Conservation (phyloP, 441 rosid species). For the Populus hybrid region DNA sequence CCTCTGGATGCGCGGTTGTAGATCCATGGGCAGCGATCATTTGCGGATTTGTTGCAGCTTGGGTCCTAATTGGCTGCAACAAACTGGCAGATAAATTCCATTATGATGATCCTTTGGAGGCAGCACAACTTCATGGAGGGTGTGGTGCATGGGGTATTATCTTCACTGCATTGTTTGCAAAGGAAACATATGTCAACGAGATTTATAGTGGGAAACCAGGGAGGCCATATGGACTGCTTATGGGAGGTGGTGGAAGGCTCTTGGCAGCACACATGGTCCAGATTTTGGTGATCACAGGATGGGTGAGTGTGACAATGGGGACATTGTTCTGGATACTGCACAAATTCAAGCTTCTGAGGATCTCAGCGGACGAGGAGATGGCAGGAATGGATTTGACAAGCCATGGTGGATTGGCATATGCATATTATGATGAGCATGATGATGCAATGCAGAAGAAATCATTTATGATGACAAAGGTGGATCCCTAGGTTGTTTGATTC, state of each 20-base stretch:
- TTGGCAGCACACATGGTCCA: slow-evolving; percentile 55
- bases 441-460: not conserved
- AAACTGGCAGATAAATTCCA: slow-evolving; percentile 30
- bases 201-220: slow-evolving; percentile 36
- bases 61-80: slow-evolving; percentile 38
- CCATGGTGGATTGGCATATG: slow-evolving; percentile 68
- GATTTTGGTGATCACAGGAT: slow-evolving; percentile 44
- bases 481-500: not conserved
- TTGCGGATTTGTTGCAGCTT: slow-evolving; percentile 44
- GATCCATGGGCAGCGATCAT: slow-evolving; percentile 53
- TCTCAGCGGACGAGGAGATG: slow-evolving; percentile 50
- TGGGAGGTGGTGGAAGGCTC: slow-evolving; percentile 58
- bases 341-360: slow-evolving; percentile 47
- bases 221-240: slow-evolving; percentile 41
- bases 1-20: slow-evolving; percentile 46
- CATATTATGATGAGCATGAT: slow-evolving; percentile 35
- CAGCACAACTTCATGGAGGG: slow-evolving; percentile 47
- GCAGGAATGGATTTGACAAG: slow-evolving; percentile 62
- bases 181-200: slow-evolving; percentile 39
- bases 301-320: slow-evolving; percentile 56
- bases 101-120: slow-evolving; percentile 44
- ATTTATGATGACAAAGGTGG: not conserved
- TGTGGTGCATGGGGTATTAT: slow-evolving; percentile 45
- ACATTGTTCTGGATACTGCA: slow-evolving; percentile 41
- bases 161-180: slow-evolving; percentile 36